Conservation (phyloP, 129 eudicot species). For the Dittrichia graveolens region DNA sequence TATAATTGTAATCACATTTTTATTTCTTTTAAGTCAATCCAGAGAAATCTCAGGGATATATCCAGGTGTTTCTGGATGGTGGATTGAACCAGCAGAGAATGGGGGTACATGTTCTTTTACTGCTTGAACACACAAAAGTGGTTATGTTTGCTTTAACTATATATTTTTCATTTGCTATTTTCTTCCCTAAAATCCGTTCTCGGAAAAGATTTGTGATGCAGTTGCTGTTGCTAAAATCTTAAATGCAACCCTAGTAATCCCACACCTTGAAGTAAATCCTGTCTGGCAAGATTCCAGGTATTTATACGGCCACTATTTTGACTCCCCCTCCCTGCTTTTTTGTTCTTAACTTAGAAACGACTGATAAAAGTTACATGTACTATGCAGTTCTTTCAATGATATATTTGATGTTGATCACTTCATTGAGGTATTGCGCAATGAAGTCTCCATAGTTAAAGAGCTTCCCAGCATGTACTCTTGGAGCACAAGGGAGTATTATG, state of each 20-base stretch:
- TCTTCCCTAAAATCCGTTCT: conserved; percentile 15
- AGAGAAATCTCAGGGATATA: conserved; percentile 64
- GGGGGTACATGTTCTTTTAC: conserved; percentile 58
- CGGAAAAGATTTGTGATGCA: conserved; percentile 78
- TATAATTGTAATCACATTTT: not conserved
- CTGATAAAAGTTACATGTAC: not conserved
- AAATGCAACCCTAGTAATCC: conserved; percentile 85
- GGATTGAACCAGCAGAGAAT: conserved; percentile 95
- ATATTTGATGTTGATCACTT: conserved; percentile 90
- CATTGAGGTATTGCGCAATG: conserved; percentile 55
- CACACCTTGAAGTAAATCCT: conserved; percentile 89
- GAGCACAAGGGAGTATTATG: conserved; percentile 96
- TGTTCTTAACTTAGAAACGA: not conserved
- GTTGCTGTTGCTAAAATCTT: conserved; percentile 90
- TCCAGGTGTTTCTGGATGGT: conserved; percentile 95
- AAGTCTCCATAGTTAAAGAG: conserved; percentile 71
- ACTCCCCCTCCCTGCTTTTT: conserved; percentile 9
- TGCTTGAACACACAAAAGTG: not conserved
- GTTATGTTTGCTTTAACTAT: not conserved
- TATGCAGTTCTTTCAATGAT: conserved; percentile 70
- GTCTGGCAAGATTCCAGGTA: conserved; percentile 98
- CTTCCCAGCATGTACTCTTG: conserved; percentile 69
- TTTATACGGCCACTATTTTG: not conserved
- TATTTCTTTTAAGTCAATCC: conserved; percentile 43
- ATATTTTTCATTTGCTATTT: not conserved